Evolutionary conservation across 2,329 filamentous ascomycete species (phyloP), one percentile per base, ranked within the genome.

Genomic region (Ophiostoma angusticollis): DNA sequence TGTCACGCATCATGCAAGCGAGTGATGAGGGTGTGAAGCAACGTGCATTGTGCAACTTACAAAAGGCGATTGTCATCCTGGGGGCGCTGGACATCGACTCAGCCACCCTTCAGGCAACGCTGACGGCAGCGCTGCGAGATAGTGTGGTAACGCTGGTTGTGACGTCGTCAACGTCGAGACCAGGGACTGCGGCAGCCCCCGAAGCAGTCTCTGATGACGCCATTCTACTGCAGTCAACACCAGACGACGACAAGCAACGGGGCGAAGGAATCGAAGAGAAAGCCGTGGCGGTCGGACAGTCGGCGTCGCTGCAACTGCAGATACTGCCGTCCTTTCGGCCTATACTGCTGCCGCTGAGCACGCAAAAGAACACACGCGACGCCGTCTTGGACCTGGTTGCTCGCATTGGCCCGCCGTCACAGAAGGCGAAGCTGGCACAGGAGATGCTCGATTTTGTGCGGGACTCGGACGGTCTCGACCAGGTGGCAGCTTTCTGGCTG

Each of bases 1-100:
- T 98, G 14, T 80, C 89, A 5, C 73, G 86, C 13, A 60, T 84
- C 12, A 87, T 95, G 76, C 84, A 89, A 54, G 74, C 78, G 8
- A 80, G 78, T 48, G 86, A 96, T 50, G 85, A 94, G 49, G 67
- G 68, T n/a, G 65, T 70, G 21, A 93, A 93, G 55, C 69, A 76
- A 45, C 70, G 72, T 40, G 76, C 79, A 2, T 70, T 96, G 19
- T 70, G 71, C 21, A 84, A 89, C 45, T 70, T 98, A n/a, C 73
- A 80, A 12, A 80, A 78, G 34, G 78, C 82, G 0, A 77, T 84
- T 37, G 67, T 72, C 22, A 56, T 89, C 7, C 62, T 91, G 16
- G 70, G 69, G 14, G 64, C 70, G 5, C 63, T 84, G 14, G 70
- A 74, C 5, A 65, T 79, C 18, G 72, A 78, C 40, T 81, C 79